phyloP scores from a whole-genome alignment of 2,329 filamentous ascomycete genomes.

The Chrysoporthe austroafricana region DNA sequence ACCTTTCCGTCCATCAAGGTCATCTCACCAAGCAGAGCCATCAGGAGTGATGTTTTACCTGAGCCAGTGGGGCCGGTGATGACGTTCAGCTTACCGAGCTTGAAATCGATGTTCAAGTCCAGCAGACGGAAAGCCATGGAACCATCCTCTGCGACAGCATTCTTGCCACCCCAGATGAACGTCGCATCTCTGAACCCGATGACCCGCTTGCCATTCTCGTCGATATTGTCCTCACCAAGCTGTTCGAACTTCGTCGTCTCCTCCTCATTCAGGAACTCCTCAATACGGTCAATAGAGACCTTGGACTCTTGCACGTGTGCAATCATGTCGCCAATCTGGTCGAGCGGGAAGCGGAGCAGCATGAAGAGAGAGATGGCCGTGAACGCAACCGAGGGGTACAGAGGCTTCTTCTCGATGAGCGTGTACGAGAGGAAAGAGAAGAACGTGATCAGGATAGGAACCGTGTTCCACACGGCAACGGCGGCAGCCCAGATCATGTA shows the following conservation, averaged over 20 bases:
- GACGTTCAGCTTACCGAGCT: conserved; percentile 85
- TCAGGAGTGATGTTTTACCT: conserved; percentile 92
- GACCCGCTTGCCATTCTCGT: conserved; percentile 69
- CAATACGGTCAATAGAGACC: conserved; percentile 94
- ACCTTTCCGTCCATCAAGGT: conserved; percentile 79
- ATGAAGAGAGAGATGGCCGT: conserved; percentile 96
- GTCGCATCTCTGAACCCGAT: conserved; percentile 87
- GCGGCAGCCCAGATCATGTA: conserved; percentile 92
- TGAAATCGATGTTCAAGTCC: conserved; percentile 81
- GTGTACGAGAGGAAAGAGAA: conserved; percentile 96
- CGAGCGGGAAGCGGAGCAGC: conserved; percentile 87
- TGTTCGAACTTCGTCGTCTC: conserved; percentile 96
- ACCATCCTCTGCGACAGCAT: conserved; percentile 63
- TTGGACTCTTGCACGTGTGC: conserved; percentile 97
- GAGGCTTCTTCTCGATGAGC: conserved; percentile 81
- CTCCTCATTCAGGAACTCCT: conserved; percentile 89
- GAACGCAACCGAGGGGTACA: conserved; percentile 92
- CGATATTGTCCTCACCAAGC: conserved; percentile 70
- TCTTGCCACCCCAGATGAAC: conserved; percentile 83
- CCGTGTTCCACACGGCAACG: conserved; percentile 94
- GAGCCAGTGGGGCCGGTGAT: conserved; percentile 92
- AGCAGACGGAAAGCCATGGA: conserved; percentile 82
- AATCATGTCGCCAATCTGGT: conserved; percentile 98
- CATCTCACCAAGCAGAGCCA: conserved; percentile 98
- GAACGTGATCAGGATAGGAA: conserved; percentile 93